These are phyloP conservation scores for Lactifluus subvellereus DNA, from an alignment of 768 basidiomycete genomes.

Conservation along the genomic window DNA sequence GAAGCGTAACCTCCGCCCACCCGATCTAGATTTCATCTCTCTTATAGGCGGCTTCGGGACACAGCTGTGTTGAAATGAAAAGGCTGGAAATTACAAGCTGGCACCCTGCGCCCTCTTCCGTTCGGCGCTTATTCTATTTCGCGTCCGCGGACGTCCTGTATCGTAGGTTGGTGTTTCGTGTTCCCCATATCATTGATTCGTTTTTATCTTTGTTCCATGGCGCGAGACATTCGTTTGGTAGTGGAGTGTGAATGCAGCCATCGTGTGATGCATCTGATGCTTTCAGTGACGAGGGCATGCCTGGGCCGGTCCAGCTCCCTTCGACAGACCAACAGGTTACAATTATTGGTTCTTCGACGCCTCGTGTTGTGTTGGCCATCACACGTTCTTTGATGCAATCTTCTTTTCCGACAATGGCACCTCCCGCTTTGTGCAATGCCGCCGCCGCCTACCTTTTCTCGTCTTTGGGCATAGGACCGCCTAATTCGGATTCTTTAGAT, in stretches of 20 bases:
- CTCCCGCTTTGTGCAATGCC: background rate
- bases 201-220: background rate
- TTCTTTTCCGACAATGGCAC: background rate
- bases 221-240: background rate
- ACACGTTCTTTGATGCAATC: conserved; percentile 16
- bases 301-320: conserved; percentile 4
- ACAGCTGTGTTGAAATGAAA: background rate
- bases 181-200: background rate
- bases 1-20: background rate
- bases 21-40: conserved; percentile 16
- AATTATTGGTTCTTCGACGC: background rate
- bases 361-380: conserved; percentile 15
- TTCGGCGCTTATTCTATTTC: conserved; percentile 10
- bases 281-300: conserved; percentile 5
- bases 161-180: background rate
- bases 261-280: background rate
- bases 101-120: background rate
- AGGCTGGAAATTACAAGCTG: background rate
- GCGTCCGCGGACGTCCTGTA: background rate
- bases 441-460: background rate
- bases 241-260: background rate
- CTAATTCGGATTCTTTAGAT: background rate
- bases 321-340: background rate
- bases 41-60: conserved; percentile 5
- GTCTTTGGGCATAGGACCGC: background rate